Base-by-base conservation (phyloP, 2,329 filamentous ascomycete species). In the Fusarium denticulatum region DNA sequence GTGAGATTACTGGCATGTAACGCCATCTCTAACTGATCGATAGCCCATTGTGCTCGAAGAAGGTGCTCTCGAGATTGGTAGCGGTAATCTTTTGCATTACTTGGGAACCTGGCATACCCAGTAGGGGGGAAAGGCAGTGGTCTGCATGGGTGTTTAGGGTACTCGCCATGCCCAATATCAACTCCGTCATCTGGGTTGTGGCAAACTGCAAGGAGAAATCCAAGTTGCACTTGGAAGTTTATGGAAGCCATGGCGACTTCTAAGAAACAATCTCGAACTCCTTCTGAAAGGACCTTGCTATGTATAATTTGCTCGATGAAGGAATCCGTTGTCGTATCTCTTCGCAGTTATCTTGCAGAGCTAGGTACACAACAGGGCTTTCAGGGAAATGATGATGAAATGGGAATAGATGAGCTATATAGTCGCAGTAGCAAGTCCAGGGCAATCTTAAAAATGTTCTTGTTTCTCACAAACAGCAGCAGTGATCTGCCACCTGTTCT, bases 151-250 rank as follows among this genome's bases (percentile, higher is more conserved):
- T 37, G 39, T 11, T 69, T 34, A 3, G n/a, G 15, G 16, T 45
- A 40, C 36, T 34, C 26, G 28, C 12, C 36, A 20, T 53, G 36
- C 36, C 28, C 11, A 8, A 16, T 32, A 7, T 63, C 34, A 36
- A 18, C 26, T 34, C 22, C 26, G 22, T 22, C 16, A 24, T 16
- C 32, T 20, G 43, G 11, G 16, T 43, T 26, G 14, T 28, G 22
- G 36, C n/a, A 47, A 26, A 69, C n/a, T 18, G 66, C 57, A 20
- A 64, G n/a, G 24, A 69, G 57, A 28, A 69, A 64, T n/a, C 64
- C 64, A 34, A 64, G 64, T 26, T 46, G 24, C 7, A 15, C 58
- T 24, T 57, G 50, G 24, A 69, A 63, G n/a, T 34, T n/a, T n/a
- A 43, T 39, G 14, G 45, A 45, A 30, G 18, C 15, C 64, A 69